phyloP scores from a whole-genome alignment of 805 yeast species.

The Scheffersomyces amazonensis region DNA sequence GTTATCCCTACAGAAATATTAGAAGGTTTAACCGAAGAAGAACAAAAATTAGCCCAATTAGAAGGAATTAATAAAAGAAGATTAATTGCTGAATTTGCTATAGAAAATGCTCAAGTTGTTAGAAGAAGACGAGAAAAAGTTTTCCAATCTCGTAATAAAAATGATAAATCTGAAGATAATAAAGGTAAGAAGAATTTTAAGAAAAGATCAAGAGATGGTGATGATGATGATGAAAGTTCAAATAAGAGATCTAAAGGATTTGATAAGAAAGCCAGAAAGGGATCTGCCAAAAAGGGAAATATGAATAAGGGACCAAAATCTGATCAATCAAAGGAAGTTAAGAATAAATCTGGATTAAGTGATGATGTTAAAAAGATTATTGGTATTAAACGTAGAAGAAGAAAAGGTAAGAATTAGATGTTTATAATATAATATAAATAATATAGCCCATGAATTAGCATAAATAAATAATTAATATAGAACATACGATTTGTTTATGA shows the following conservation, averaged over 20 bases:
- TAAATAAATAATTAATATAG: not conserved
- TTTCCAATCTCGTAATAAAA: constrained; percentile 32
- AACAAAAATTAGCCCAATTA: constrained; percentile 49
- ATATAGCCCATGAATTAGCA: too few species aligned
- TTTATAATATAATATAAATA: not conserved
- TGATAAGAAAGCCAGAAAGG: constrained; percentile 22
- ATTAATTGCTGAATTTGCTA: constrained; percentile 90
- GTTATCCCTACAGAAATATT: constrained; percentile 68
- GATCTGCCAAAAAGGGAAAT: constrained; percentile 39
- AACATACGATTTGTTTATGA: not conserved
- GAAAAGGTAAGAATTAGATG: constrained; percentile 39
- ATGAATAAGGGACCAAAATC: constrained; percentile 36
- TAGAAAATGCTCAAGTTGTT: constrained; percentile 91
- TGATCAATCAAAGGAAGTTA: constrained; percentile 15
- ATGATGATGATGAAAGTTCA: constrained; percentile 11
- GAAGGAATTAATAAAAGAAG: constrained; percentile 66
- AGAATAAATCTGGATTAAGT: constrained; percentile 35
- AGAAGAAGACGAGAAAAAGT: constrained; percentile 81
- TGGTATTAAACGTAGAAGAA: constrained; percentile 67
- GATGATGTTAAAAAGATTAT: constrained; percentile 62
- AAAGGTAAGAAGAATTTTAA: constrained; percentile 6
- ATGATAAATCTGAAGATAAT: constrained; percentile 8
- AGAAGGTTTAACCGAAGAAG: constrained; percentile 71
- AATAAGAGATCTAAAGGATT: constrained; percentile 15
- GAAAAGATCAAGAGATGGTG: constrained; percentile 24